Conservation (phyloP, 73 alveolate species). For the Paramecium sexaurelia region DNA sequence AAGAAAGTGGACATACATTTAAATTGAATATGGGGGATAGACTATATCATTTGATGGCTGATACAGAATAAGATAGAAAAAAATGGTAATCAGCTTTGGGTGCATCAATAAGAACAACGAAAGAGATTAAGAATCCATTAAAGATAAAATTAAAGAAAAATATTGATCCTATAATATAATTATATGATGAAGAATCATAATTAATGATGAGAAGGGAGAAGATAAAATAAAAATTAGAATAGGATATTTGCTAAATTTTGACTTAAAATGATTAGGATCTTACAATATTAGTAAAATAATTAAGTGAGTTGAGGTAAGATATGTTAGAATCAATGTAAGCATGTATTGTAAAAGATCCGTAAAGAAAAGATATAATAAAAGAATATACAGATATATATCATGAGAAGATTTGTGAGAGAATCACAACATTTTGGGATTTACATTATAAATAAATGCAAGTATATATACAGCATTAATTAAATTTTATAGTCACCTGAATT, state of each 20-base stretch:
- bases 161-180: slow-evolving; percentile 46
- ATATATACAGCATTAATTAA: background rate
- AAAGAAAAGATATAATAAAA: slow-evolving; percentile 61
- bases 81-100: slow-evolving; percentile 60
- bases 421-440: slow-evolving; percentile 52
- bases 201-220: slow-evolving; percentile 44
- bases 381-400: slow-evolving; percentile 60
- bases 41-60: slow-evolving; percentile 78
- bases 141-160: slow-evolving; percentile 48
- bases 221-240: slow-evolving; percentile 24
- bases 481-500: slow-evolving; percentile 25
- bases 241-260: background rate
- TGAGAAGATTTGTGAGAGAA: slow-evolving; percentile 46
- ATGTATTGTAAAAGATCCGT: slow-evolving; percentile 55
- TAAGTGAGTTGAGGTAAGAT: background rate
- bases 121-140: slow-evolving; percentile 40
- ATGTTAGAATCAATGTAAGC: slow-evolving; percentile 64
- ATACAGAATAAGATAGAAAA: slow-evolving; percentile 76
- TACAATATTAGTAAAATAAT: background rate
- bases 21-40: slow-evolving; percentile 78
- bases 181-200: slow-evolving; percentile 33
- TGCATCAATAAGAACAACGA: slow-evolving; percentile 40
- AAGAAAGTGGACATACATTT: slow-evolving; percentile 83
- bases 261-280: background rate
- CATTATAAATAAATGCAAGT: background rate